Evolutionary conservation across 2,329 filamentous ascomycete species (phyloP).

Genomic region (Alternaria panax): DNA sequence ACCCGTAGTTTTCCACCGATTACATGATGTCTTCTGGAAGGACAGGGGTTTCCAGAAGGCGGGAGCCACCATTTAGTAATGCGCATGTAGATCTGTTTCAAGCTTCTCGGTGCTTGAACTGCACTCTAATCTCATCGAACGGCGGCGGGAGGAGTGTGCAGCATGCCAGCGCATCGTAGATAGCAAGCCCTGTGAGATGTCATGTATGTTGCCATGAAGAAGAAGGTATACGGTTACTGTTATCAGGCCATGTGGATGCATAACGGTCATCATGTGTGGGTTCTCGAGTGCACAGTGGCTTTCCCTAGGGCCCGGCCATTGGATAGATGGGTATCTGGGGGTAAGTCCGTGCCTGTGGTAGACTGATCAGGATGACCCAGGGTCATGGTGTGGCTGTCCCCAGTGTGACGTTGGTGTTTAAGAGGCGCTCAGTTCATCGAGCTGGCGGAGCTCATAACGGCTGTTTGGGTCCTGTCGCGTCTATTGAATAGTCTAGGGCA

Average conservation of each 20-base stretch:
- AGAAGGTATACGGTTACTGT: neutral
- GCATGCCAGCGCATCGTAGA: slow-evolving; percentile 1
- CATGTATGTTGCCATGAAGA: neutral
- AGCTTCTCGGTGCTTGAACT: neutral
- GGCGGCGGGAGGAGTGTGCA: neutral
- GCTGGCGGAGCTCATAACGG: neutral
- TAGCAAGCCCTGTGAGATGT: neutral
- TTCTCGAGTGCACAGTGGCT: neutral
- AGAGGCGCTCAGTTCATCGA: neutral
- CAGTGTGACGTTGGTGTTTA: slow-evolving; percentile 1
- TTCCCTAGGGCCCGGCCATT: neutral
- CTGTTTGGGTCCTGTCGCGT: neutral
- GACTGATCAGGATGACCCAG: neutral
- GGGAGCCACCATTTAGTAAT: neutral
- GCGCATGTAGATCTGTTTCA: neutral
- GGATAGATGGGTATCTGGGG: neutral
- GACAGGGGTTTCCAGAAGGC: slow-evolving; percentile 1
- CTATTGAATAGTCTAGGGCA: neutral
- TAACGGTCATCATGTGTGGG: neutral
- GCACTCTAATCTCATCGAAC: neutral
- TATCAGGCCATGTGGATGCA: neutral
- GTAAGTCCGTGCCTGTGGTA: neutral
- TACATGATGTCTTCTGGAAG: slow-evolving; percentile 1
- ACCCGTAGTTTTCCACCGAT: neutral
- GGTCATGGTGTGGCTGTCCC: neutral